A percentile compares a stretch with the other conserved stretches of the same genome.
phyloP scores from a whole-genome alignment of 805 yeast species.

The Debaryomyces maramus region DNA sequence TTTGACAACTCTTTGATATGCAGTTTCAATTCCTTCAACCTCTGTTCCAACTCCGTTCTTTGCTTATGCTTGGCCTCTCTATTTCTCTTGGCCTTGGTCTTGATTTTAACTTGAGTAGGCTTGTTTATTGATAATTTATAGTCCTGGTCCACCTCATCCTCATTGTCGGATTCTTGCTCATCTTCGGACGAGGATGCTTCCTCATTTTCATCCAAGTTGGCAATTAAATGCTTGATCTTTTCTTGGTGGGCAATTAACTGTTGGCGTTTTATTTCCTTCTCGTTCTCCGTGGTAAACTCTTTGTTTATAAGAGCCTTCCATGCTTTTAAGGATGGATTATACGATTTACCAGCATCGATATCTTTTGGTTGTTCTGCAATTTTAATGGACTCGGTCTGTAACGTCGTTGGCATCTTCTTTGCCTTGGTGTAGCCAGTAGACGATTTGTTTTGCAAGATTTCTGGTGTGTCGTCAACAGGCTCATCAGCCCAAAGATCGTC shows the following conservation, averaged over 20 bases:
- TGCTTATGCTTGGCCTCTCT: conserved; percentile 63
- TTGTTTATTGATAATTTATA: conserved; percentile 66
- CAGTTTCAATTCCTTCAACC: conserved; percentile 57
- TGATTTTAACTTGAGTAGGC: conserved; percentile 65
- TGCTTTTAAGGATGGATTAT: conserved; percentile 81
- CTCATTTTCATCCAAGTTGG: conserved; percentile 59
- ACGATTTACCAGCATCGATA: conserved; percentile 88
- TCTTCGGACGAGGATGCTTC: conserved; percentile 42
- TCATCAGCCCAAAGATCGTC: conserved; percentile 73
- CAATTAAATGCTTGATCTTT: conserved; percentile 65
- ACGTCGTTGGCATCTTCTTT: conserved; percentile 53
- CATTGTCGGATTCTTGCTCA: conserved; percentile 33
- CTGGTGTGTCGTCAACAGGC: conserved; percentile 17
- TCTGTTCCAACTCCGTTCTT: conserved; percentile 52
- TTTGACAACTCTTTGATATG: conserved; percentile 61
- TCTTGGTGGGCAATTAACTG: conserved; percentile 62
- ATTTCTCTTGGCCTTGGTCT: conserved; percentile 78
- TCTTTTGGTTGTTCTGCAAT: conserved; percentile 46
- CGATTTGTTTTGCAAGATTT: conserved; percentile 16
- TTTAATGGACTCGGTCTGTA: conserved; percentile 50
- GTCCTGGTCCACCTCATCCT: conserved; percentile 28
- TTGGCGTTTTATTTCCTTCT: conserved; percentile 62
- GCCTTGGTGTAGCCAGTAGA: conserved; percentile 42
- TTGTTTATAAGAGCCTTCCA: conserved; percentile 74
- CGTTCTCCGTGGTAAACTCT: conserved; percentile 67